Base-by-base conservation (phyloP, 2,329 filamentous ascomycete genomes). In the Sclerotiophoma versabilis region DNA sequence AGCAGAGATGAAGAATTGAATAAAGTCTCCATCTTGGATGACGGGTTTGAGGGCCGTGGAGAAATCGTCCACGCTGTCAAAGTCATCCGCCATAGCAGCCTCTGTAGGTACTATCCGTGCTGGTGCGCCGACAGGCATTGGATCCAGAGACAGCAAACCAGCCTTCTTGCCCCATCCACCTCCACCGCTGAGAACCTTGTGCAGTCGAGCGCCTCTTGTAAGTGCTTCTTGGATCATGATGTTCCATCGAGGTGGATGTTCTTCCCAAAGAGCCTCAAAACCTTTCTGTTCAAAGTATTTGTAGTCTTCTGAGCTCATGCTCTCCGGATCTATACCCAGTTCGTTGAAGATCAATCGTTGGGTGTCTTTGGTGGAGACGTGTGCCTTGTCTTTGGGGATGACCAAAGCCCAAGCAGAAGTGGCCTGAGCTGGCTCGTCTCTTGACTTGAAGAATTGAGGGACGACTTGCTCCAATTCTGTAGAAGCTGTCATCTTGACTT, bases 161-260 rank as follows among this genome's bases (percentile, higher is more conserved):
- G 89, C 86, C 71, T 93, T 95, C 50, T 84, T 80, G 14, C 91
- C 91, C 91, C 91, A 96, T 17, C 91, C 91, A 34, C 91, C 91
- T 38, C 91, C 91, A 4, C 91, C 91, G 65, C 90, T 92, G 59
- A 93, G 84, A 82, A 79, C 74, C 47, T 75, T 76, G 61, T 78
- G 75, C n/a, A 83, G 66, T 38, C 75, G 74, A 17, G 72, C 76
- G 22, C 77, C 75, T 30, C 49, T 33, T 3, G 42, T 33, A 4
- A 74, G n/a, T 7, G 69, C 64, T 10, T 41, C 30, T 15, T 59
- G 42, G 7, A 72, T 59, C 5, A 65, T 36, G 3, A 49, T 54
- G 34, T 62, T 68, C 63, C 64, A 70, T 4, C 29, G 14, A 17
- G 66, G 54, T 12, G 63, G 64, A 19, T 66, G 42, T 15, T 48